Conservation (phyloP, 352 stramenopile genomes). For the Stramenopiles sp. region DNA sequence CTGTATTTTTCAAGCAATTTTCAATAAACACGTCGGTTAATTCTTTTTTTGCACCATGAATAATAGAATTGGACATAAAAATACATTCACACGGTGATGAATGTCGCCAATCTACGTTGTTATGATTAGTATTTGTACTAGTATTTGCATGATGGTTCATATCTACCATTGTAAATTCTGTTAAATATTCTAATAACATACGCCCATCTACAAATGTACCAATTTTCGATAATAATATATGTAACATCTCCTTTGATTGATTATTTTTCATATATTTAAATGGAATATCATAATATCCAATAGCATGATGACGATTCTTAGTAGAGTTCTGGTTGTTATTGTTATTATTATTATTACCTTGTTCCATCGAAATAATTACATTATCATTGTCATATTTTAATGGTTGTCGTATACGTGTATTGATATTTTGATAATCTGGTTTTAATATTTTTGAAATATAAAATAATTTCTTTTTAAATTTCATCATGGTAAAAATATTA, state of each 20-base stretch:
- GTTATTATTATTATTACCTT: no score
- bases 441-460: not conserved
- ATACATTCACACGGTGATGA: not conserved
- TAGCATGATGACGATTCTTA: not conserved
- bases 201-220: not conserved
- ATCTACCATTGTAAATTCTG: not conserved
- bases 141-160: not conserved
- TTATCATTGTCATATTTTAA: not conserved
- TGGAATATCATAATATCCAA: constrained; percentile 3
- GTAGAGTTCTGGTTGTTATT: no score
- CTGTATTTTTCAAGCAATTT: not conserved
- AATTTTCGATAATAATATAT: not conserved
- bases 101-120: not conserved
- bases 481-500: not conserved
- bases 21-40: not conserved
- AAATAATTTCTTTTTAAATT: not conserved
- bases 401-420: not conserved
- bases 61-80: constrained; percentile 1
- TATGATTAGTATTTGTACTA: not conserved
- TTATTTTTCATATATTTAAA: constrained; percentile 4
- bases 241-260: not conserved
- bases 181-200: not conserved
- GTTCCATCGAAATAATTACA: no score
- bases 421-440: not conserved
- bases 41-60: not conserved